phyloP scores from a whole-genome alignment of 2,329 filamentous ascomycete genomes.

The Phaeosphaeriaceae sp. region DNA sequence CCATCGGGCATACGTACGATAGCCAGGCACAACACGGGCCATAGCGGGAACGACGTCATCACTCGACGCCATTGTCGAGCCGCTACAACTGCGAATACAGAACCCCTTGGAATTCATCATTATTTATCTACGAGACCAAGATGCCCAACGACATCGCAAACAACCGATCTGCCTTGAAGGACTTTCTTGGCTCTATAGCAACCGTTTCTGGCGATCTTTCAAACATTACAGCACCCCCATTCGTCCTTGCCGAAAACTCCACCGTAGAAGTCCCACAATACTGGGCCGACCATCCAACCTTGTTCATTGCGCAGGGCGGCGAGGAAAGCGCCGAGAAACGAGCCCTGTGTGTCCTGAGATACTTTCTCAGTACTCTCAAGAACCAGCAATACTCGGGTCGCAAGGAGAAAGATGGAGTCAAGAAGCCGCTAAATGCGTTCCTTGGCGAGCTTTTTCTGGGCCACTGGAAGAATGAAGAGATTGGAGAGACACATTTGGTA shows the following conservation, averaged over 20 bases:
- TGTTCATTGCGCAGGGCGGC: slow-evolving; percentile 56
- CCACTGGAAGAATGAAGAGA: slow-evolving; percentile 36
- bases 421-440: slow-evolving; percentile 62
- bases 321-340: slow-evolving; percentile 51
- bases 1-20: not conserved
- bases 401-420: slow-evolving; percentile 53
- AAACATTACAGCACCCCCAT: slow-evolving; percentile 58
- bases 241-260: slow-evolving; percentile 54
- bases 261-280: slow-evolving; percentile 57
- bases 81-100: slow-evolving; percentile 5
- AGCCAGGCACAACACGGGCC: slow-evolving; percentile 1
- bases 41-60: slow-evolving; percentile 13
- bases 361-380: slow-evolving; percentile 57
- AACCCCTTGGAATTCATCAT: not conserved
- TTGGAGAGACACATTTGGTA: slow-evolving; percentile 51
- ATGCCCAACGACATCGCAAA: slow-evolving; percentile 31
- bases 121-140: not conserved
- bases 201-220: slow-evolving; percentile 56
- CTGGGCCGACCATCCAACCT: slow-evolving; percentile 55
- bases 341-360: slow-evolving; percentile 57
- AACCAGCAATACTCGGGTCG: slow-evolving; percentile 59
- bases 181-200: slow-evolving; percentile 50
- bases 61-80: slow-evolving; percentile 5
- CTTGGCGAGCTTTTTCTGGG: slow-evolving; percentile 58
- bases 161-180: slow-evolving; percentile 42